Conservation (phyloP, 1,284 basidiomycete genomes). For the Cryptococcus maquisensis region DNA sequence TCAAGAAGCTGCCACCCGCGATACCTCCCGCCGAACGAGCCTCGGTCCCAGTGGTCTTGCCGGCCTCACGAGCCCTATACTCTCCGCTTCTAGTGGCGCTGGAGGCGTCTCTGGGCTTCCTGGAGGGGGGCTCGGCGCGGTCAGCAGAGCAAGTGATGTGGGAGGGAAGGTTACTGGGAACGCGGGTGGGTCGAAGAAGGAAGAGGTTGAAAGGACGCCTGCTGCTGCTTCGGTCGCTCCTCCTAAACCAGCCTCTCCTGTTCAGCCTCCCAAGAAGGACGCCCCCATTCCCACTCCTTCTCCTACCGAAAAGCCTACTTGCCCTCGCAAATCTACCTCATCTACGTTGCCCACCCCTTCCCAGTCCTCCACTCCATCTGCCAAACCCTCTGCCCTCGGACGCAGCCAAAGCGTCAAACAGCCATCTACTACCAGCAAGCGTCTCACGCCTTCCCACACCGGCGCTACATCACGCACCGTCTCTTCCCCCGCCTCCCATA, state of each 20-base stretch:
- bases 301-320: background rate
- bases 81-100: background rate
- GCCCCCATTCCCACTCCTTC: too few species aligned
- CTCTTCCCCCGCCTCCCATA: conserved; percentile 1
- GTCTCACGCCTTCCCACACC: background rate
- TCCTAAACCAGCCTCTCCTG: too few species aligned
- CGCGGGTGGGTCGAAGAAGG: background rate
- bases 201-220: background rate
- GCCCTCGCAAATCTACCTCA: background rate
- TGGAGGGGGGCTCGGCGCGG: background rate
- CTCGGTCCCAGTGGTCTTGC: background rate
- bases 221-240: too few species aligned
- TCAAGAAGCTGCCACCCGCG: conserved; percentile 16
- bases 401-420: background rate
- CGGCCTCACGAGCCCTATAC: background rate
- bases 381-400: too few species aligned
- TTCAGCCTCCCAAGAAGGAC: too few species aligned
- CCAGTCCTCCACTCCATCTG: background rate
- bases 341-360: background rate
- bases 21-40: conserved; percentile 6
- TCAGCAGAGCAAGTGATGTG: background rate
- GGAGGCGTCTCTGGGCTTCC: background rate
- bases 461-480: background rate
- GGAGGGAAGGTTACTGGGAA: background rate
- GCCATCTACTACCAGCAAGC: background rate